These are phyloP conservation scores for Capsicum rhomboideum DNA, from an alignment of 257 asterid genomes.

Conservation along the genomic window DNA sequence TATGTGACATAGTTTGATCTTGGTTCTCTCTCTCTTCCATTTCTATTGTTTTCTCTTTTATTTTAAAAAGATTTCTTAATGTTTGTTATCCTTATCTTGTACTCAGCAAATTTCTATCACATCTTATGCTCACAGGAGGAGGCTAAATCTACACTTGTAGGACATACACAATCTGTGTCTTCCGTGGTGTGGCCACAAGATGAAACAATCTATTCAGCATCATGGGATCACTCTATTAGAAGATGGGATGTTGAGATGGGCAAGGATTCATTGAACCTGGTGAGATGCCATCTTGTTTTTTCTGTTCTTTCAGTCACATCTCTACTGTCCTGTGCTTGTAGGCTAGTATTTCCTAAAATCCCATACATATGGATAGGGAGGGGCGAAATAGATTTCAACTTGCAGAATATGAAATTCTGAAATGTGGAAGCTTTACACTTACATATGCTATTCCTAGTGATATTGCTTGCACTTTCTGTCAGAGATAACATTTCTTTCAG, in stretches of 20 bases:
- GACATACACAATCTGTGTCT: conserved; percentile 89
- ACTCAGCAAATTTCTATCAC: background rate
- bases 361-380: background rate
- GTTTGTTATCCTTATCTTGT: background rate
- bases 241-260: conserved; percentile 96
- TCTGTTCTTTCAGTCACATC: background rate
- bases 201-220: conserved; percentile 66
- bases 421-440: background rate
- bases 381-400: background rate
- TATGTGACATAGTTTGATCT: background rate
- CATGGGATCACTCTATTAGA: conserved; percentile 96
- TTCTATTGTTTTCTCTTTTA: background rate
- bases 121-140: conserved; percentile 47
- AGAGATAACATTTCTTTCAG: background rate
- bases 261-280: conserved; percentile 58
- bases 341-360: background rate
- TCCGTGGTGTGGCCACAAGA: conserved; percentile 76
- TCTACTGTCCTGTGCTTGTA: background rate
- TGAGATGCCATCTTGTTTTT: conserved; percentile 12
- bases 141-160: conserved; percentile 66
- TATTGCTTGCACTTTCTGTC: background rate
- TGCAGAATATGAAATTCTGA: background rate
- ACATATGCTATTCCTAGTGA: background rate
- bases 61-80: background rate
- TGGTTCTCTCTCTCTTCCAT: background rate